Evolutionary conservation across 495 filamentous ascomycete species (phyloP), one percentile per base, ranked within the genome.

Genomic region (Podospora fimiseda): DNA sequence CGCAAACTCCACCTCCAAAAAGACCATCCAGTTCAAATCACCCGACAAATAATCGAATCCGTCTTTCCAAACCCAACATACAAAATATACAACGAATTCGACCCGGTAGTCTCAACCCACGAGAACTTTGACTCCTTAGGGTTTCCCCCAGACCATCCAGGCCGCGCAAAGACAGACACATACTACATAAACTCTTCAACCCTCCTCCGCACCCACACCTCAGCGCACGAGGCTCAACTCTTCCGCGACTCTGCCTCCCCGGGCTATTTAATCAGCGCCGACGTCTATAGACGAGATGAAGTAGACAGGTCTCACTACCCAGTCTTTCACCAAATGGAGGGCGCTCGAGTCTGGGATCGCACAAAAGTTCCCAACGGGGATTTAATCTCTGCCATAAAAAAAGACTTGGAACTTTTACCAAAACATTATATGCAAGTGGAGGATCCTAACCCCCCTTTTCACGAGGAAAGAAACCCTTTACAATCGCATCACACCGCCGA

Each of bases 271-370:
- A 86, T 97, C 60, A 84, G 84, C 54, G 94, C 90, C n/a, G 93
- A 98, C 67, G 93, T 98, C 11, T 98, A 97, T 70, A 83, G 93
- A 18, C 80, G 93, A 52, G 93, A 98, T 78, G 90, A 91, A 22
- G 85, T 98, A 61, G 93, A 98, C 66, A 83, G 88, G 48, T 88
- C 81, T 59, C 93, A 98, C 68, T 96, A 96, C 74, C 93, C 93
- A 2, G 80, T 96, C 51, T 98, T 98, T 70, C 94, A 98, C 71
- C 93, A 98, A 72, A 96, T 97, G 90, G 93, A 98, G 65, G 94
- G 90, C 13, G 91, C 92, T 7, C 77, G 84, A 57, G 83, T 90
- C 52, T 98, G 93, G 93, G 88, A 94, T 68, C 81, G 90, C 9
- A 65, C 48, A 18, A 74, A 73, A 52, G 73, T 80, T 6, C 71